Percentiles rank a stretch among this genome's conserved stretches.
phyloP scores from a whole-genome alignment of 352 stramenopile genomes.

The Globisporangium camurandrum region DNA sequence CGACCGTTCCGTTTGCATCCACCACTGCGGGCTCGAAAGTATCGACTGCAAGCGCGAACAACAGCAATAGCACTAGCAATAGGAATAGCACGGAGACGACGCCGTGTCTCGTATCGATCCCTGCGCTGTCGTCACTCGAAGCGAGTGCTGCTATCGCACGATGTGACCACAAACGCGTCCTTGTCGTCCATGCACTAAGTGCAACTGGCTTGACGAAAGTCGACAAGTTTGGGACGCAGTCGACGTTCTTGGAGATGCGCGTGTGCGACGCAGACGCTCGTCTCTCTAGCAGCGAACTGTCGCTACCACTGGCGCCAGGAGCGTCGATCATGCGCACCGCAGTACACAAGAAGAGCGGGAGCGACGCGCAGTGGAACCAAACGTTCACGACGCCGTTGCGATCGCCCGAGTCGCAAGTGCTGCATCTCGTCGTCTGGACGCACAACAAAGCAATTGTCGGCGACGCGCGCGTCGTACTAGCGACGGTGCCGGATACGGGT shows the following conservation, averaged over 20 bases:
- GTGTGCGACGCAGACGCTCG: conserved; percentile 23
- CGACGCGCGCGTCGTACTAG: conserved; percentile 38
- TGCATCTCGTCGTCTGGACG: conserved; percentile 54
- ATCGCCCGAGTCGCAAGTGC: conserved; percentile 40
- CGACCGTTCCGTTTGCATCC: conserved; percentile 5
- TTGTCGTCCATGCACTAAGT: conserved; percentile 55
- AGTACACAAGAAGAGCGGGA: conserved; percentile 75
- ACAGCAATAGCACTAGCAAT: neutral
- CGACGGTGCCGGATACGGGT: conserved; percentile 21
- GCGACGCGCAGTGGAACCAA: conserved; percentile 79
- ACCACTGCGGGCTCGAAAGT: neutral
- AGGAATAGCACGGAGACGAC: conserved; percentile 11
- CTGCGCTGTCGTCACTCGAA: conserved; percentile 9
- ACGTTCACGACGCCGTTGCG: conserved; percentile 51
- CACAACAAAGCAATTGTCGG: conserved; percentile 62
- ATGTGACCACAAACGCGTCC: conserved; percentile 13
- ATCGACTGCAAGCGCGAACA: neutral
- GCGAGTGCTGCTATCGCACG: neutral
- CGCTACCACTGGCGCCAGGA: neutral
- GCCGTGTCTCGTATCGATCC: conserved; percentile 44
- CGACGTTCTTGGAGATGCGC: conserved; percentile 54
- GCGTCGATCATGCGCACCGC: conserved; percentile 36
- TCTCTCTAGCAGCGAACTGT: neutral
- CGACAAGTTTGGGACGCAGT: conserved; percentile 76
- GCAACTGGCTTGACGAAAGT: conserved; percentile 51